Base-by-base conservation (phyloP, 2,329 filamentous ascomycete genomes). In the Penicillium hordei region DNA sequence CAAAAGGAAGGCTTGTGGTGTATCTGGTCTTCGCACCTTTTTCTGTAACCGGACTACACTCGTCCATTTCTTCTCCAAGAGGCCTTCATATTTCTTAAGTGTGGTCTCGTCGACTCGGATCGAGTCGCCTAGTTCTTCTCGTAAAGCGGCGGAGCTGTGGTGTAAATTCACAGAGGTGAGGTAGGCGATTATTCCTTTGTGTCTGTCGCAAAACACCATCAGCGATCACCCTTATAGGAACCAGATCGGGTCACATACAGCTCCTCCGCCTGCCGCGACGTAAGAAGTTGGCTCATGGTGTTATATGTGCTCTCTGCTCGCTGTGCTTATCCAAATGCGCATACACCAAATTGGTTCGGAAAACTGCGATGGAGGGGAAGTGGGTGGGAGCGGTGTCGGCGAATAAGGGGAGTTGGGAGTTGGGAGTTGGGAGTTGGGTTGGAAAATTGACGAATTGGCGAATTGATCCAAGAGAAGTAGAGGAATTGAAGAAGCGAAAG, bases 21-120 rank as follows among this genome's bases (percentile, higher is more conserved):
- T 46, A 49, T 29, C 15, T 38, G 27, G 34, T 53, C 27, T 43
- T 50, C 43, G 29, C 45, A 48, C 91, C 89, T 96, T 97, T 78
- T 96, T 97, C 78, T 97, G 93, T 75, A 97, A 77, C 60, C 93
- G 85, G 69, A 97, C 92, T 29, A 97, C 89, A 69, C 91, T 94
- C 21, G 93, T 97, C 93, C 93, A 97, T 81, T 97, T 97, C 84
- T 96, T 97, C 82, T 97, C 93, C 65, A 97, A 78, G 29, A 97
- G 78, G 1, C 90, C 90, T 76, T 96, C 92, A 78, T 97, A 97
- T 78, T 96, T 96, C 81, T 96, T 96, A 52, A 88, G 84, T 21
- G 91, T 96, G 19, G 85, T 83, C 61, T 89, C 82, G 72, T 96
- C 91, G 68, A 95, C 93, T 43, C 79, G 78, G 57, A 85, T 76